Conservation (phyloP, 2,329 filamentous ascomycete species). For the Herpotrichia juniperi region DNA sequence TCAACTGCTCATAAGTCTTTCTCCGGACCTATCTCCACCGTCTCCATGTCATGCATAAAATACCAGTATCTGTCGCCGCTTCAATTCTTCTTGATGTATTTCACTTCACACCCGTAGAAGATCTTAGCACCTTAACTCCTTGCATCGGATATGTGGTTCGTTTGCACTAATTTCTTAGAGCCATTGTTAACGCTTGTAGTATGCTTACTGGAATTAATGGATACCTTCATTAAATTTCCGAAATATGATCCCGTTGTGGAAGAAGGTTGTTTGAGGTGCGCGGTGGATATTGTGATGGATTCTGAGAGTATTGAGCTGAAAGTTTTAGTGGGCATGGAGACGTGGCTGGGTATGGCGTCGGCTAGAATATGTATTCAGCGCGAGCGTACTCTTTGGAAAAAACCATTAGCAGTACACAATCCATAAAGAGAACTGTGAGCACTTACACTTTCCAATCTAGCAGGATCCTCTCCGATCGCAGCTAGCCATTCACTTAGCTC, state of each 20-base stretch:
- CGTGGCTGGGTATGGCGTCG: slow-evolving; percentile 62
- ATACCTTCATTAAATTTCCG: slow-evolving; percentile 69
- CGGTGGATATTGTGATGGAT: slow-evolving; percentile 60
- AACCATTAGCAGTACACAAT: neutral
- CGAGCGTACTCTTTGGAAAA: slow-evolving; percentile 60
- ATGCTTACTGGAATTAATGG: slow-evolving; percentile 67
- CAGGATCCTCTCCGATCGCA: slow-evolving; percentile 55
- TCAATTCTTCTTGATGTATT: slow-evolving; percentile 63
- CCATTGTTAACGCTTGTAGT: slow-evolving; percentile 70
- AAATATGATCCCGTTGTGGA: slow-evolving; percentile 65
- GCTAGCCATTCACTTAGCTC: slow-evolving; percentile 63
- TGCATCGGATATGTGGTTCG: slow-evolving; percentile 71
- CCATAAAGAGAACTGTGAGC: neutral
- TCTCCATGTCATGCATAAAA: slow-evolving; percentile 70
- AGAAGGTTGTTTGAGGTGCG: slow-evolving; percentile 68
- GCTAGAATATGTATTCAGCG: slow-evolving; percentile 64
- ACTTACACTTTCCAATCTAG: slow-evolving; percentile 58
- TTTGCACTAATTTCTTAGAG: slow-evolving; percentile 69
- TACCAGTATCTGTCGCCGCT: slow-evolving; percentile 62
- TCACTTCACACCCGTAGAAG: slow-evolving; percentile 72
- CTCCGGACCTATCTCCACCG: slow-evolving; percentile 61
- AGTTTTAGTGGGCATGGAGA: slow-evolving; percentile 66
- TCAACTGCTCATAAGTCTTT: slow-evolving; percentile 63
- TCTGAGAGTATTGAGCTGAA: slow-evolving; percentile 60
- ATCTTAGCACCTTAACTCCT: slow-evolving; percentile 77